Evolutionary conservation across 768 basidiomycete species (phyloP).

Genomic region (Trametes punicea): DNA sequence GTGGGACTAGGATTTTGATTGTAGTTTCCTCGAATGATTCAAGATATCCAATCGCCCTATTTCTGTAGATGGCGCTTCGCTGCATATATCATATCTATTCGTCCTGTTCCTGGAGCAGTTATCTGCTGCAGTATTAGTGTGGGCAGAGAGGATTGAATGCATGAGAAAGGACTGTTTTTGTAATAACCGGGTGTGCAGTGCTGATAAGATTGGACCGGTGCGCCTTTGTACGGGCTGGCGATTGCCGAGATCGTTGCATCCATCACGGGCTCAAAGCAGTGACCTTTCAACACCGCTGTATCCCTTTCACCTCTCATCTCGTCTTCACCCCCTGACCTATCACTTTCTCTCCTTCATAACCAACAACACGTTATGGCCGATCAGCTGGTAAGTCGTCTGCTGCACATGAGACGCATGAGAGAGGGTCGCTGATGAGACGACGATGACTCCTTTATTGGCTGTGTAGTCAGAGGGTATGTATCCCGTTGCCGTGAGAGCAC

Average conservation of each 20-base stretch:
- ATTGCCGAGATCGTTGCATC: conserved; percentile 29
- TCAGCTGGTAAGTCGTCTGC: conserved; percentile 42
- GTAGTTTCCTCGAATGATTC: background rate
- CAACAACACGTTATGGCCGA: conserved; percentile 43
- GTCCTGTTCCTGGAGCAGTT: background rate
- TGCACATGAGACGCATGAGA: background rate
- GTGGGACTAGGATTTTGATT: conserved; percentile 24
- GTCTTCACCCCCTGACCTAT: background rate
- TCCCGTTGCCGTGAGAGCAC: conserved; percentile 14
- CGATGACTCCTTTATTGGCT: background rate
- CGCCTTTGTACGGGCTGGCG: conserved; percentile 19
- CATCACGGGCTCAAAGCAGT: conserved; percentile 9
- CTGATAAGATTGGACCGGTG: conserved; percentile 17
- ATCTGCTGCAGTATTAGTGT: background rate
- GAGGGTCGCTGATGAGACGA: conserved; percentile 3
- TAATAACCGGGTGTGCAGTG: no score
- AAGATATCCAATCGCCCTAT: background rate
- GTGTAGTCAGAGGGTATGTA: conserved; percentile 28
- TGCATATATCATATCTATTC: conserved; percentile 9
- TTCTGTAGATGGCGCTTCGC: background rate
- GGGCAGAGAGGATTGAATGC: background rate
- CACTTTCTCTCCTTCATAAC: conserved; percentile 8
- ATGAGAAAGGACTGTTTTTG: no score
- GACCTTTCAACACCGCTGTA: conserved; percentile 15
- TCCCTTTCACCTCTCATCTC: conserved; percentile 17